These are phyloP conservation scores for Gossypium herbaceum DNA, from an alignment of 345 rosid genomes.

Conservation along the genomic window DNA sequence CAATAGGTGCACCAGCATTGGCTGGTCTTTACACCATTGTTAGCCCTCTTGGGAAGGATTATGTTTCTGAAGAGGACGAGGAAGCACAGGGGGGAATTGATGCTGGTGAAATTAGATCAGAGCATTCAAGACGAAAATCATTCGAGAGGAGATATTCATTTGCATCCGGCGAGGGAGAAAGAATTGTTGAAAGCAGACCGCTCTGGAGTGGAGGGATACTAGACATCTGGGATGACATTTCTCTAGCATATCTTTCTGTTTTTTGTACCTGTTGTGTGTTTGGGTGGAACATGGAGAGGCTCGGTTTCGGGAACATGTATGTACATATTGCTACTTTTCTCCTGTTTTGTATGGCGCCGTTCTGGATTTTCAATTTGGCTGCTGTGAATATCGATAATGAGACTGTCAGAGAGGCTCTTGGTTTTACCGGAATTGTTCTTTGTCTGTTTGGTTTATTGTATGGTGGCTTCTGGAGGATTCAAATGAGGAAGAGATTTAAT, in stretches of 20 bases:
- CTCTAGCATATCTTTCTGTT: conserved; percentile 75
- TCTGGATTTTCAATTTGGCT: conserved; percentile 31
- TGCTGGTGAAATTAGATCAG: conserved; percentile 29
- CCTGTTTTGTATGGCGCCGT: conserved; percentile 87
- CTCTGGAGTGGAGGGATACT: conserved; percentile 85
- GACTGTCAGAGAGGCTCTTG: conserved; percentile 52
- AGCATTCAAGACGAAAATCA: conserved; percentile 20
- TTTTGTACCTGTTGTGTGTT: conserved; percentile 86
- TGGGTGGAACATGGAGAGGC: conserved; percentile 97
- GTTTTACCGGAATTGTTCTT: conserved; percentile 65
- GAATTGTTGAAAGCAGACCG: conserved; percentile 45
- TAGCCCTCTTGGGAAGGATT: conserved; percentile 90
- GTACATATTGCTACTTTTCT: conserved; percentile 86
- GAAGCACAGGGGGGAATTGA: conserved; percentile 48
- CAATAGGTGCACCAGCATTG: conserved; percentile 84
- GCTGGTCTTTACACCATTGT: conserved; percentile 74
- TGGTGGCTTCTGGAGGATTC: conserved; percentile 98
- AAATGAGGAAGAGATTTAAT: conserved; percentile 78
- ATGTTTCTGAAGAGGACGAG: conserved; percentile 51
- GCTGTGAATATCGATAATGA: conserved; percentile 73
- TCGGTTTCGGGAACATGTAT: conserved; percentile 94
- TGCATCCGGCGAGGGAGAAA: conserved; percentile 39
- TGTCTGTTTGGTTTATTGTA: conserved; percentile 79
- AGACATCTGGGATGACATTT: conserved; percentile 85
- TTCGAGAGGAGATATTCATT: conserved; percentile 66